Evolutionary conservation across 345 rosid genomes (phyloP), one percentile per base, ranked within the genome.

Genomic region (Populus nigra): DNA sequence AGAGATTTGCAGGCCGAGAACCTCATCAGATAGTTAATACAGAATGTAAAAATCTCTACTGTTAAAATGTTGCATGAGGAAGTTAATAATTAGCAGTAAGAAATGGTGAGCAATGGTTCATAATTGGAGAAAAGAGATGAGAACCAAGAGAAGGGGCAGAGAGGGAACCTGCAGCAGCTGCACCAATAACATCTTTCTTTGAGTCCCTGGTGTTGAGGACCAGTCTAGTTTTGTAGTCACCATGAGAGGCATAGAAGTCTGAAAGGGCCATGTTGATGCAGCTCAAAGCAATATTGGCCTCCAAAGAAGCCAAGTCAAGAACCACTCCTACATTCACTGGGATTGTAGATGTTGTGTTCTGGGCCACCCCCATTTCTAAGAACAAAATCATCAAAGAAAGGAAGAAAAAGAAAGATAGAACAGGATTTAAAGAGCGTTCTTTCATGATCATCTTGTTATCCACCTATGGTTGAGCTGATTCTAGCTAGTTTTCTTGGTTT

Each of bases 271-370:
- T 82, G 66, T 82, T 50, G 29, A 84, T 77, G 80, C 84, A 86
- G 39, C 80, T 84, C 78, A 74, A 31, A 0, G 74, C 77, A 31
- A 79, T 25, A 74, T 77, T 77, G 5, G 69, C 83, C 10, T 49
- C 69, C 79, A 33, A 45, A 12, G 0, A 1, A 1, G 15, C 69
- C 33, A 78, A 4, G 72, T 85, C 86, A 7, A 86, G 81, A 66
- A 86, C 76, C 72, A 86, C 85, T 0, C 88, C 88, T 9, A 83
- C 80, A 0, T 83, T 68, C 35, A 86, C 88, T 18, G 35, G 13
- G 0, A 55, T 23, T 20, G 20, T 53, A 53, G 22, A 18, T 22
- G 35, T 0, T 11, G 67, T 63, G 23, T 7, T 53, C 7, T 53
- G 59, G 22, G 59, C 1, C 23, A 53, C 7, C 2, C 9, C 23